Evolutionary conservation across 2,329 filamentous ascomycete genomes (phyloP), one percentile per base, ranked within the genome.

Genomic region (Hymenoscyphus linearis): DNA sequence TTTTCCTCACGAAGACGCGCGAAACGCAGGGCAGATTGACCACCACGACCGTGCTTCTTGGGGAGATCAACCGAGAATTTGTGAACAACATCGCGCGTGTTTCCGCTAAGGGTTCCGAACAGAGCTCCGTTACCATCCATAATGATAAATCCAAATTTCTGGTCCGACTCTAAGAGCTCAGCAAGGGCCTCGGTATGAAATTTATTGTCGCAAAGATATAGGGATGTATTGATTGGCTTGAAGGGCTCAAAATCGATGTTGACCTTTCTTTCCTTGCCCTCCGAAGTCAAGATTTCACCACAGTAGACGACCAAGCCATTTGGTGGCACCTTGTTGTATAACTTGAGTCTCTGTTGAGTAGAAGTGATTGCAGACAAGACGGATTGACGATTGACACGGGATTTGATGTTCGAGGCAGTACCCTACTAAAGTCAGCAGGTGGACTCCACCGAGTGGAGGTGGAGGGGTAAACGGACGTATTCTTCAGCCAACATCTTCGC

Each of bases 401-500:
- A 99, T 79, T 99, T 99, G 82, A 99, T 99, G 80, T 99, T 99
- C 72, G 93, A 97, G 64, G 95, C 96, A 63, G 95, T 99, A 75
- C 95, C 95, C 91, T 95, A 68, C 40, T 12, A 26, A n/a, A 25
- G 52, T 53, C 26, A 50, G 56, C 55, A 57, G 25, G 58, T 65
- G 44, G 68, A 62, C 26, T 54, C 14, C 55, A 52, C 59, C 14
- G 7, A 50, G 14, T 25, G 34, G 31, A 31, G 31, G 31, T n/a
- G 31, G 55, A 52, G 55, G 36, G 40, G 56, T 52, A n/a, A 44
- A 80, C 89, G 69, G 84, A 95, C 91, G 75, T 95, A 96, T 90
- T 96, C 93, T 97, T 99, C 95, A 82, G 96, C 96, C 88, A 99
- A 89, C 95, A 99, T 99, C 85, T 98, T 98, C 64, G 95, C 91